Conservation (phyloP, 1,139 yeast genomes). For the Debaryomycetaceae sp. region DNA sequence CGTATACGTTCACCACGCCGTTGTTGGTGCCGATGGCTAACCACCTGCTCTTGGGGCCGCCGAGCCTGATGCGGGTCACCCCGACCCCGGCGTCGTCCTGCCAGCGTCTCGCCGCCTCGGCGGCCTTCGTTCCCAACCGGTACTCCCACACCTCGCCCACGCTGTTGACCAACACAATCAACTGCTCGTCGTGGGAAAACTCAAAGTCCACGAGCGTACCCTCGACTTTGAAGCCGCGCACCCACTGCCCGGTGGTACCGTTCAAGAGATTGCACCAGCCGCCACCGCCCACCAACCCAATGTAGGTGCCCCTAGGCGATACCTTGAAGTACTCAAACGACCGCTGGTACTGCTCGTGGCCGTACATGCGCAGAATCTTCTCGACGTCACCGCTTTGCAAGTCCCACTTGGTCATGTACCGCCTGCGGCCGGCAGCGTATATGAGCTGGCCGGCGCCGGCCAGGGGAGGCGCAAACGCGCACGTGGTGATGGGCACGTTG, state of each 20-base stretch:
- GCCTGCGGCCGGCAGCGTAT: constrained; percentile 87
- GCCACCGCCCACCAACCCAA: constrained; percentile 76
- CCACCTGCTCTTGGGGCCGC: constrained; percentile 78
- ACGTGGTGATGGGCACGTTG: constrained; percentile 76
- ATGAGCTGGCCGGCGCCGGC: constrained; percentile 26
- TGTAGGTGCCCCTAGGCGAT: constrained; percentile 63
- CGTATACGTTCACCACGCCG: constrained; percentile 89
- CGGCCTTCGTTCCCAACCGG: constrained; percentile 33
- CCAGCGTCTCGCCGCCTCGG: constrained; percentile 53
- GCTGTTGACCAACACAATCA: constrained; percentile 61
- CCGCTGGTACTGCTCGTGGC: constrained; percentile 79
- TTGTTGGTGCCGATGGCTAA: constrained; percentile 83
- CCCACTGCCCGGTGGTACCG: constrained; percentile 78
- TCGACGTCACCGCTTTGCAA: constrained; percentile 70
- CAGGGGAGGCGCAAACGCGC: constrained; percentile 48
- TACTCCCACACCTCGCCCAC: constrained; percentile 95
- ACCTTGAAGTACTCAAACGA: constrained; percentile 84
- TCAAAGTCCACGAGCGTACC: constrained; percentile 80
- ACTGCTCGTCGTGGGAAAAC: constrained; percentile 53
- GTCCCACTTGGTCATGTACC: constrained; percentile 91
- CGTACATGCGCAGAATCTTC: constrained; percentile 84
- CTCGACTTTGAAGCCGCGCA: constrained; percentile 82
- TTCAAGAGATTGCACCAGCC: constrained; percentile 89
- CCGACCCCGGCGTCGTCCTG: constrained; percentile 84
- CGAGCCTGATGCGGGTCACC: constrained; percentile 71